A percentile compares a stretch with the other conserved stretches of the same genome.
Conservation (phyloP, 495 filamentous ascomycete genomes). For the Hypoxylon rickii region DNA sequence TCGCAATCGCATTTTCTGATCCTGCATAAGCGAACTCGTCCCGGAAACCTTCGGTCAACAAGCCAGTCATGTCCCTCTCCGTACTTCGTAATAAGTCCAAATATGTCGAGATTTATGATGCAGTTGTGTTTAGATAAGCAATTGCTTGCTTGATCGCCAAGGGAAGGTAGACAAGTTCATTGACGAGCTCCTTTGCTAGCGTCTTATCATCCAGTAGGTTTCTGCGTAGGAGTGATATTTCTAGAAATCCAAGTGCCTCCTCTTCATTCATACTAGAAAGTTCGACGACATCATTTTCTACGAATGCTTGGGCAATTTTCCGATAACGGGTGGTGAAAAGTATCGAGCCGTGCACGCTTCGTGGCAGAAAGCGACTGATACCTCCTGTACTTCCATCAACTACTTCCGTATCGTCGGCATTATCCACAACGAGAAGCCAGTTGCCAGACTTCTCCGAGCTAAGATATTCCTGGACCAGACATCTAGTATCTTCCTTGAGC, state of each 20-base stretch:
- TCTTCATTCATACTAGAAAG: slow-evolving; percentile 35
- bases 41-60: slow-evolving; percentile 57
- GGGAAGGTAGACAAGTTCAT: slow-evolving; percentile 47
- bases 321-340: slow-evolving; percentile 43
- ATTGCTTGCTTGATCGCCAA: slow-evolving; percentile 54
- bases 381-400: slow-evolving; percentile 19
- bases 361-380: slow-evolving; percentile 38
- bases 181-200: slow-evolving; percentile 30
- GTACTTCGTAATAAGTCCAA: slow-evolving; percentile 47
- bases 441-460: slow-evolving; percentile 16
- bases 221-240: slow-evolving; percentile 31
- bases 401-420: slow-evolving; percentile 38
- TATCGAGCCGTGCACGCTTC: slow-evolving; percentile 35
- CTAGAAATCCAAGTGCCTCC: slow-evolving; percentile 30
- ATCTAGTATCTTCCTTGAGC: slow-evolving; percentile 23
- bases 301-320: slow-evolving; percentile 34
- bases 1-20: slow-evolving; percentile 55
- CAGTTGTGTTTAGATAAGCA: slow-evolving; percentile 51
- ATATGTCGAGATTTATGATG: slow-evolving; percentile 47
- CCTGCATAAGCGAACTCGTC: slow-evolving; percentile 49
- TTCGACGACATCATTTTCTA: slow-evolving; percentile 31
- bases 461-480: slow-evolving; percentile 23
- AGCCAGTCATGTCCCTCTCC: slow-evolving; percentile 44
- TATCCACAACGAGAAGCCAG: slow-evolving; percentile 45
- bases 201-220: slow-evolving; percentile 5